Evolutionary conservation across 306 rosid genomes (phyloP), one percentile per base, ranked within the genome.

Genomic region (Glycyrrhiza uralensis): DNA sequence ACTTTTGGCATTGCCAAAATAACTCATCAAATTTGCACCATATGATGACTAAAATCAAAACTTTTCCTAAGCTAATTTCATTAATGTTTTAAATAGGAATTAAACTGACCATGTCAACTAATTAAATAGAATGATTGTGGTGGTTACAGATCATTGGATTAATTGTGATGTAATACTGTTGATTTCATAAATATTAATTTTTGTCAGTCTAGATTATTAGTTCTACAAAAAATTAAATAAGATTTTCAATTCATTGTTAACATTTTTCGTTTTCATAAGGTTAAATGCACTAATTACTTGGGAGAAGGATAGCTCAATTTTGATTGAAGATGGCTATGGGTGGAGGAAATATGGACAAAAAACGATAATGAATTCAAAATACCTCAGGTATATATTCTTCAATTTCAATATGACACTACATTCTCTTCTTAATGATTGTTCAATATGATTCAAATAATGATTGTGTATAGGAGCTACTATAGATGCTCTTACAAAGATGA

Each of bases 261-360:
- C 3, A 36, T 10, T 0, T 12, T 26, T 24, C 9, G 2, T 12
- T 35, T 36, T 38, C 13, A 38, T 61, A 59, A 85, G 73, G 71
- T 30, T 51, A 66, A 69, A 46, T 11, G 23, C 51, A 4, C 50
- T 72, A 42, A n/a, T n/a, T n/a, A 62, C 80, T 7, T 72, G 81
- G 85, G 66, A 36, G 32, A 78, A 33, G 18, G 86, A 83, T 18
- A 65, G 74, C 23, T 35, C 76, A 12, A 36, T 46, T 46, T 69
- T 44, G 57, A 26, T 60, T 9, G 80, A 82, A 28, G 91, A 87
- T 49, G 89, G 89, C 20, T 76, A 82, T 78, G 81, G 50, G 11
- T 87, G 92, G 92, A 83, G 90, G 61, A 85, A 85, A 32, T 85
- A 88, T 9, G 92, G 92, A 32, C 90, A 88, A 50, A 88, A 88